Conservation (phyloP, 192 early-diverging fungal genomes). For the Chytriomyces sp. region DNA sequence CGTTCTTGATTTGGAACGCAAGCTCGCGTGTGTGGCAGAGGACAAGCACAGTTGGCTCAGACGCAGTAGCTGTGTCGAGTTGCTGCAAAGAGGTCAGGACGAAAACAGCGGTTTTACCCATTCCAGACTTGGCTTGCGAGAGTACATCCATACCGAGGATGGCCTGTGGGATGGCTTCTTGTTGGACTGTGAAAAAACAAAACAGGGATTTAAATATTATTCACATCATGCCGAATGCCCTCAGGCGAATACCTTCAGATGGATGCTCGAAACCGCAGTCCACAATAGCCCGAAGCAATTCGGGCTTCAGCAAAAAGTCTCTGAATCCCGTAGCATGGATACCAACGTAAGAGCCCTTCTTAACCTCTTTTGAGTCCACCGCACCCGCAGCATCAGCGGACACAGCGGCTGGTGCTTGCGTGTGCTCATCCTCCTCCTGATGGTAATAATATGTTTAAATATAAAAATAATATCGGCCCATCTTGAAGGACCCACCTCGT, state of each 20-base stretch:
- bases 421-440: conserved; percentile 82
- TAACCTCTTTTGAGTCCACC: conserved; percentile 77
- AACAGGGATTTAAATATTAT: too few relatives aligned
- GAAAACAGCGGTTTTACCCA: conserved; percentile 99
- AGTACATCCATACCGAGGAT: conserved; percentile 96
- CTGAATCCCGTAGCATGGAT: conserved; percentile 98
- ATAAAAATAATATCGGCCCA: background rate
- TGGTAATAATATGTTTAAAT: background rate
- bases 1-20: conserved; percentile 98
- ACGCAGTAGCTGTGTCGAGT: conserved; percentile 62
- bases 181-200: conserved; percentile 76
- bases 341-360: conserved; percentile 98
- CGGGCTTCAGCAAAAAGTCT: conserved; percentile 97
- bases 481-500: conserved; percentile 60
- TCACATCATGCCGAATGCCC: background rate
- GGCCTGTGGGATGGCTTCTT: conserved; percentile 97
- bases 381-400: conserved; percentile 47
- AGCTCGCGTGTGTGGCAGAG: conserved; percentile 98
- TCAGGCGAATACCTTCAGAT: conserved; percentile 68
- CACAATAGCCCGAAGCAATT: conserved; percentile 90
- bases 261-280: conserved; percentile 99
- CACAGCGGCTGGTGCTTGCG: conserved; percentile 60
- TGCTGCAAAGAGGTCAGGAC: conserved; percentile 95
- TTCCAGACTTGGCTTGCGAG: conserved; percentile 97
- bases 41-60: conserved; percentile 79